Evolutionary conservation across 352 stramenopile genomes (phyloP).

Genomic region (Phytophthora hybrid): DNA sequence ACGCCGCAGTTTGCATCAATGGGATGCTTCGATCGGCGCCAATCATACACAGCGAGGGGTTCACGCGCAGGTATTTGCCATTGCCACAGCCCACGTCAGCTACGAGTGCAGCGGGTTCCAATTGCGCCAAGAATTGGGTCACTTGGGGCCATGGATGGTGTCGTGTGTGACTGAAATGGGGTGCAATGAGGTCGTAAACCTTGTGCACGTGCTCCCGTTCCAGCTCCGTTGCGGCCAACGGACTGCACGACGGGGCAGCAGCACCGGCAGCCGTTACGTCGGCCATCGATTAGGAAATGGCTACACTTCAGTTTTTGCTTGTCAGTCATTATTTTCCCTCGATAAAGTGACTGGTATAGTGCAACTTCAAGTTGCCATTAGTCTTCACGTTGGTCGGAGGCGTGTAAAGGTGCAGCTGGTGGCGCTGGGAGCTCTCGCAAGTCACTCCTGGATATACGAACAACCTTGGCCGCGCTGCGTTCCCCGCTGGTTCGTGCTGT

Average conservation of each 20-base stretch:
- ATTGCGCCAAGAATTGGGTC: conserved; percentile 58
- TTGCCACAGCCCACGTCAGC: conserved; percentile 86
- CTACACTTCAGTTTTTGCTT: conserved; percentile 13
- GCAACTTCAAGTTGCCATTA: conserved; percentile 25
- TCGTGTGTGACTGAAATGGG: conserved; percentile 87
- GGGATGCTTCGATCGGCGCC: conserved; percentile 81
- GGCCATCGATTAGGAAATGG: conserved; percentile 27
- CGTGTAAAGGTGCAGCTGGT: conserved; percentile 34
- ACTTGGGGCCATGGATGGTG: conserved; percentile 86
- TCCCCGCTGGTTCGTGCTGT: conserved; percentile 27
- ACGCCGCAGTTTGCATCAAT: conserved; percentile 61
- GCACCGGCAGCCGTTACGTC: conserved; percentile 9
- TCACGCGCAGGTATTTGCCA: conserved; percentile 82
- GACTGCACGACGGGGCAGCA: conserved; percentile 16
- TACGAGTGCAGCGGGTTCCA: conserved; percentile 64
- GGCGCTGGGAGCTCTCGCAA: conserved; percentile 62
- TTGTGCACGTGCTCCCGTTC: conserved; percentile 87
- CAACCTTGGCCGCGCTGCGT: conserved; percentile 45
- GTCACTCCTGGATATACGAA: conserved; percentile 75
- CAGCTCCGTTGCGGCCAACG: conserved; percentile 58
- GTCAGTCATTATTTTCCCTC: conserved; percentile 7
- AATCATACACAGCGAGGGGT: conserved; percentile 69
- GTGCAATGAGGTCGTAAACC: conserved; percentile 87
- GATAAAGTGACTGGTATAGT: conserved; percentile 20
- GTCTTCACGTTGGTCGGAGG: conserved; percentile 25